phyloP scores from a whole-genome alignment of 768 basidiomycete genomes.

The Pholiota conissans region DNA sequence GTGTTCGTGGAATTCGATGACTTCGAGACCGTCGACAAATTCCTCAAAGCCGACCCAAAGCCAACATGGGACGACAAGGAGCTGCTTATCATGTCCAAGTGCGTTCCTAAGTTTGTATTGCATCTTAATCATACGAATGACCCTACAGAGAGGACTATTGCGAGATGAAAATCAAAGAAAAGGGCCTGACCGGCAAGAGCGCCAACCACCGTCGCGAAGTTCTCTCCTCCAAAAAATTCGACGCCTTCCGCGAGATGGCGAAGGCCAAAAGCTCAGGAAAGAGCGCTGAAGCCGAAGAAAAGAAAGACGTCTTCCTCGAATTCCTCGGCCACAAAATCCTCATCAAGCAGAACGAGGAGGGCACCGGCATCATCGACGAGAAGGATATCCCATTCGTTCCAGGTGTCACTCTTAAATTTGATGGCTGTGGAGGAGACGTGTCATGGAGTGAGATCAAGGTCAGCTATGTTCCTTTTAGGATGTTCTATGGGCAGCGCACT shows the following conservation, averaged over 20 bases:
- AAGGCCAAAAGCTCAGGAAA: constrained; percentile 34
- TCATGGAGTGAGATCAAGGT: constrained; percentile 54
- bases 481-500: background rate
- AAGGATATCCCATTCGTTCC: constrained; percentile 55
- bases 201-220: constrained; percentile 59
- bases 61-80: constrained; percentile 78
- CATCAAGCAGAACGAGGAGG: constrained; percentile 61
- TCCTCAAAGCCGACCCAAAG: constrained; percentile 81
- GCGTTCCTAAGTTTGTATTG: constrained; percentile 21
- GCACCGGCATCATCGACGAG: constrained; percentile 62
- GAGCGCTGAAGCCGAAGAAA: constrained; percentile 28
- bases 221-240: constrained; percentile 55
- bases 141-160: constrained; percentile 74
- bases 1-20: constrained; percentile 91
- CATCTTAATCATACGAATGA: background rate
- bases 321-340: constrained; percentile 72
- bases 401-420: constrained; percentile 56
- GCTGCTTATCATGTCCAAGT: constrained; percentile 89
- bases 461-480: background rate
- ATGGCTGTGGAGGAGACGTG: constrained; percentile 54
- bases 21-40: constrained; percentile 63
- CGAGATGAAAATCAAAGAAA: constrained; percentile 95
- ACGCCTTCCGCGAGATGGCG: constrained; percentile 75
- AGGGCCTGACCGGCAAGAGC: constrained; percentile 78
- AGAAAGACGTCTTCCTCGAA: constrained; percentile 67